These are phyloP conservation scores for Mycena amicta DNA, from an alignment of 768 basidiomycete species.

Conservation along the genomic window DNA sequence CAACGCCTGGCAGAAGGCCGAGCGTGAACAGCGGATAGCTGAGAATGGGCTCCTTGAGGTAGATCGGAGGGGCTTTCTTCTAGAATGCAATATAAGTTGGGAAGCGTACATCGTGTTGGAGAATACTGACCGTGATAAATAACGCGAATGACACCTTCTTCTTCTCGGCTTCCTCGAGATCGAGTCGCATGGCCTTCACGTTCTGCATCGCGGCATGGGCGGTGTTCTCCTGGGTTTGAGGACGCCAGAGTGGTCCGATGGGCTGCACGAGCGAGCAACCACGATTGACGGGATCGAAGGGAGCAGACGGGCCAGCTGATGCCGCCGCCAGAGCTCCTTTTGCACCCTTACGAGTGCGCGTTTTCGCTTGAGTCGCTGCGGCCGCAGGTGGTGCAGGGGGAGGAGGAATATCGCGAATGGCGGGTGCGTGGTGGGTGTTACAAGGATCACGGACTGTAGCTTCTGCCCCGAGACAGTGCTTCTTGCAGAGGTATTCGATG, in stretches of 20 bases:
- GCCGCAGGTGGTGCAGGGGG: not conserved
- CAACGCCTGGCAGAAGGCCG: not conserved
- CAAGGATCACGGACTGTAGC: slow-evolving; percentile 1
- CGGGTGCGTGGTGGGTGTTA: not conserved
- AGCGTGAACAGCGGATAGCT: slow-evolving; percentile 9
- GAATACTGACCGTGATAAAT: not conserved
- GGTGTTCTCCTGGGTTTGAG: not conserved
- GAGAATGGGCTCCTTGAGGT: not conserved
- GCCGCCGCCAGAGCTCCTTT: not conserved
- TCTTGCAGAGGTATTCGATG: slow-evolving; percentile 7
- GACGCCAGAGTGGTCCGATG: slow-evolving; percentile 1
- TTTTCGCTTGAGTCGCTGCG: not conserved
- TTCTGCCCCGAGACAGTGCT: not conserved
- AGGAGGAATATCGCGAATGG: not conserved
- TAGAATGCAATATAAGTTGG: not conserved
- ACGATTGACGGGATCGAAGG: not conserved
- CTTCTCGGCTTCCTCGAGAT: slow-evolving; percentile 8
- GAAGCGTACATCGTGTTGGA: too few relatives aligned
- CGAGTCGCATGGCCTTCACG: slow-evolving; percentile 1
- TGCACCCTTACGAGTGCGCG: not conserved
- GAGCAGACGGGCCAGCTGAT: not conserved
- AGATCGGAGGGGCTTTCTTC: not conserved
- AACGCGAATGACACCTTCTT: not conserved
- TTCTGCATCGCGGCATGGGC: not conserved
- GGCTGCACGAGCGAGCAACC: slow-evolving; percentile 1